Evolutionary conservation across 2,329 filamentous ascomycete genomes (phyloP).

Genomic region (Macrophomina phaseolina): DNA sequence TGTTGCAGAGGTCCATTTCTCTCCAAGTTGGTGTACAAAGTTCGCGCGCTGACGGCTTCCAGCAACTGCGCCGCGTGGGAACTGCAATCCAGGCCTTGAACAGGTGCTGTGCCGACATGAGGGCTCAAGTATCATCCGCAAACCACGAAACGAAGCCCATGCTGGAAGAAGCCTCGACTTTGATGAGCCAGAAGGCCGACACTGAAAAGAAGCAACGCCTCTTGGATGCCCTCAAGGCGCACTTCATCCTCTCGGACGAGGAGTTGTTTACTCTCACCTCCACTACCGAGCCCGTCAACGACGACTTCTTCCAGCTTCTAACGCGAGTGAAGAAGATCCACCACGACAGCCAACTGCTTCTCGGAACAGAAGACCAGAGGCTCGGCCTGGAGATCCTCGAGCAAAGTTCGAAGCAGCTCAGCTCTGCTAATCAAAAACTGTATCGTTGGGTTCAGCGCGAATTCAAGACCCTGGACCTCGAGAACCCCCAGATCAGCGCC

Average conservation of each 20-base stretch:
- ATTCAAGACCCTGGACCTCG: slow-evolving; percentile 89
- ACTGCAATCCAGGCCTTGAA: slow-evolving; percentile 79
- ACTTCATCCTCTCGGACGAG: slow-evolving; percentile 84
- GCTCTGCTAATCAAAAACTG: slow-evolving; percentile 90
- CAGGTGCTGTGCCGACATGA: slow-evolving; percentile 79
- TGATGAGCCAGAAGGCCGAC: slow-evolving; percentile 75
- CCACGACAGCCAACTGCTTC: slow-evolving; percentile 83
- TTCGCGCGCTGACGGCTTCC: slow-evolving; percentile 35
- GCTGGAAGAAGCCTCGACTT: slow-evolving; percentile 74
- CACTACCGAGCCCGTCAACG: slow-evolving; percentile 80
- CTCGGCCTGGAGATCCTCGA: slow-evolving; percentile 91
- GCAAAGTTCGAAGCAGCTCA: slow-evolving; percentile 82
- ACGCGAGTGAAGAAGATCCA: slow-evolving; percentile 84
- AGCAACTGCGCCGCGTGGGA: slow-evolving; percentile 89
- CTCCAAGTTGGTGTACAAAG: too few species aligned
- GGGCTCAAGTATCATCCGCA: slow-evolving; percentile 74
- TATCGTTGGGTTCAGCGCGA: slow-evolving; percentile 95
- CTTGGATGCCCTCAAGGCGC: slow-evolving; percentile 75
- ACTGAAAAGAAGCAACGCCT: slow-evolving; percentile 81
- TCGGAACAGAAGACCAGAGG: slow-evolving; percentile 88
- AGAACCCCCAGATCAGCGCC: slow-evolving; percentile 89
- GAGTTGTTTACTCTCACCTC: slow-evolving; percentile 78
- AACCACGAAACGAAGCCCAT: slow-evolving; percentile 76
- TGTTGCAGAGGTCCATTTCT: slow-evolving; percentile 74
- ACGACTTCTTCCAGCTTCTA: slow-evolving; percentile 80